Conservation (phyloP, 805 yeast species). For the Candida railenensis region DNA sequence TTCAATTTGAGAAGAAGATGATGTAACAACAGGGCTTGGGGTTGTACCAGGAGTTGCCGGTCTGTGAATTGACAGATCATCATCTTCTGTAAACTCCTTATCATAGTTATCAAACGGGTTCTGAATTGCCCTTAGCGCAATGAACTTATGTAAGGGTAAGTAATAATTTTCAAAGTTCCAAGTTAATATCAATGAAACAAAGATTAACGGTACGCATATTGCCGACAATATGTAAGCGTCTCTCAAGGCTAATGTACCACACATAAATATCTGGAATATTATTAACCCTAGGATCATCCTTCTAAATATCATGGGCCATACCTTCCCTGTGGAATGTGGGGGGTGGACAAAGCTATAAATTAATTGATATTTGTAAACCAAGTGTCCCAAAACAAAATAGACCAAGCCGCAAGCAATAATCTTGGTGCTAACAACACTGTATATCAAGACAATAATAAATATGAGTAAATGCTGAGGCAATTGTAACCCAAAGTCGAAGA, state of each 20-base stretch:
- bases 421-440: constrained; percentile 61
- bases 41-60: neutral
- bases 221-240: constrained; percentile 52
- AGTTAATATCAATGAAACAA: constrained; percentile 43
- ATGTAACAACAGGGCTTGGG: neutral
- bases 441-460: constrained; percentile 56
- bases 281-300: constrained; percentile 55
- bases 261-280: constrained; percentile 60
- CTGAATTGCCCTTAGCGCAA: constrained; percentile 59
- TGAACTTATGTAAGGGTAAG: constrained; percentile 51
- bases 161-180: constrained; percentile 56
- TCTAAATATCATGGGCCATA: constrained; percentile 63
- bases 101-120: constrained; percentile 37
- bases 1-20: neutral
- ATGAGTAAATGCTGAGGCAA: constrained; percentile 62
- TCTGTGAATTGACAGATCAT: constrained; percentile 6
- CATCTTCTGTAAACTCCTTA: constrained; percentile 41
- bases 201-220: constrained; percentile 48
- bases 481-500: constrained; percentile 60
- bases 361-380: constrained; percentile 61
- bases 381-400: constrained; percentile 55
- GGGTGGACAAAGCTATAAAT: constrained; percentile 63
- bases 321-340: constrained; percentile 65
- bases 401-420: constrained; percentile 57
- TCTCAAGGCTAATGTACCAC: constrained; percentile 61